phyloP scores from a whole-genome alignment of 164 flowering plant species.

The Paratinospora sagittata region DNA sequence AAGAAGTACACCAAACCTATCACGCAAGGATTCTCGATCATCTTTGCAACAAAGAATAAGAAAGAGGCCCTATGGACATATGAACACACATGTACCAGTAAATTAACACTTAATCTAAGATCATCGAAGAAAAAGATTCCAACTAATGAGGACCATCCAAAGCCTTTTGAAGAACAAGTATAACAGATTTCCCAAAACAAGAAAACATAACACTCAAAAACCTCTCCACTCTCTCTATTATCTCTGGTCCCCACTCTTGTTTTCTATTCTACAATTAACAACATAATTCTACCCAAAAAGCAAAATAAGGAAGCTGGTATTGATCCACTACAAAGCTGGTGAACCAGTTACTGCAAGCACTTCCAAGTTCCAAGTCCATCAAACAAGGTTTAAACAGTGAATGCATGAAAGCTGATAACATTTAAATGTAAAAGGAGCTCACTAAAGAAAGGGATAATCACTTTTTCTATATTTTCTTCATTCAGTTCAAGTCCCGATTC shows the following conservation, averaged over 20 bases:
- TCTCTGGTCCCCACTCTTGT: too few relatives aligned
- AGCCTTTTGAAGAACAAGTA: too few relatives aligned
- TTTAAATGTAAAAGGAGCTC: not conserved
- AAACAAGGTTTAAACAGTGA: too few relatives aligned
- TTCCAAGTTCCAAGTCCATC: not conserved
- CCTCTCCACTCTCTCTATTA: too few relatives aligned
- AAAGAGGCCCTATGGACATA: too few relatives aligned
- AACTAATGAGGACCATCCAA: too few relatives aligned
- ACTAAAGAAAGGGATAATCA: conserved; percentile 17
- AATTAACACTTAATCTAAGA: not conserved
- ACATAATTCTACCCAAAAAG: not conserved
- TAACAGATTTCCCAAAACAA: too few relatives aligned
- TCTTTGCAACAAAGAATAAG: too few relatives aligned
- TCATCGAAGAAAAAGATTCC: too few relatives aligned
- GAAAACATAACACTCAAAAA: too few relatives aligned
- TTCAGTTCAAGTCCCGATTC: conserved; percentile 90
- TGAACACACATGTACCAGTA: not conserved
- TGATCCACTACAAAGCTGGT: not conserved
- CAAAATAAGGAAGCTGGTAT: not conserved
- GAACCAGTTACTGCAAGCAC: not conserved
- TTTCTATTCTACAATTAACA: not conserved
- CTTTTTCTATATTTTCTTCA: conserved; percentile 92
- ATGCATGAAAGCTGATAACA: not conserved
- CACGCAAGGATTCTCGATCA: too few relatives aligned
- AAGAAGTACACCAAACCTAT: too few relatives aligned